phyloP scores from a whole-genome alignment of 495 filamentous ascomycete species.

The Bombardia bombarda region DNA sequence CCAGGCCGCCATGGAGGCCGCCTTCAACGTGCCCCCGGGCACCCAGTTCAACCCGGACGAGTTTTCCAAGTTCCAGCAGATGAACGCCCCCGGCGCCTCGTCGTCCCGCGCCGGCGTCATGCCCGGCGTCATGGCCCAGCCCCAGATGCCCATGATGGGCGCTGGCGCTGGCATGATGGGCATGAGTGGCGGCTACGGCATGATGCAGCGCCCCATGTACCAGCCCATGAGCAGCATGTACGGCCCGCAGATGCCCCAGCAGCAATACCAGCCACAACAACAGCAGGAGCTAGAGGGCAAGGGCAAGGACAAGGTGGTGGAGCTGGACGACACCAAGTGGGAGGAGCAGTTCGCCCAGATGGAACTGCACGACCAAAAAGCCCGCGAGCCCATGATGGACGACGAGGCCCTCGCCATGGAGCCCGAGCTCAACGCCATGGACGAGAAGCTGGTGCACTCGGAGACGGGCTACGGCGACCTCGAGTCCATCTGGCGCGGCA shows the following conservation, averaged over 20 bases:
- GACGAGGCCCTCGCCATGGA: slow-evolving; percentile 77
- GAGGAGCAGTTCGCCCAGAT: slow-evolving; percentile 91
- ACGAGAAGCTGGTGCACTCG: slow-evolving; percentile 46
- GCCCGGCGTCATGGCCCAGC: slow-evolving; percentile 31
- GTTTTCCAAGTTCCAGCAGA: slow-evolving; percentile 76
- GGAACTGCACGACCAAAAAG: slow-evolving; percentile 57
- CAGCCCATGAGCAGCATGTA: slow-evolving; percentile 34
- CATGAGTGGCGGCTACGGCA: slow-evolving; percentile 28
- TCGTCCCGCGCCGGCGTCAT: slow-evolving; percentile 33
- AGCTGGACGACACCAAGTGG: slow-evolving; percentile 91
- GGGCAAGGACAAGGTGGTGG: slow-evolving; percentile 84
- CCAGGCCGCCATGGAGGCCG: slow-evolving; percentile 70
- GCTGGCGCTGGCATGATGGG: slow-evolving; percentile 38
- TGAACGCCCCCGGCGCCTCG: slow-evolving; percentile 37
- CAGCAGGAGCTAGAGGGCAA: slow-evolving; percentile 51
- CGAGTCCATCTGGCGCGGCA: slow-evolving; percentile 80
- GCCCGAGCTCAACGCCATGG: slow-evolving; percentile 79
- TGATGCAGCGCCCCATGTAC: slow-evolving; percentile 44
- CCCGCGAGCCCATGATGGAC: slow-evolving; percentile 29
- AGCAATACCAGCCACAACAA: slow-evolving; percentile 21
- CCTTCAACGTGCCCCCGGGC: slow-evolving; percentile 53
- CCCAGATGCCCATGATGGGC: slow-evolving; percentile 53
- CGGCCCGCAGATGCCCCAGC: slow-evolving; percentile 40
- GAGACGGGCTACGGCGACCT: slow-evolving; percentile 71
- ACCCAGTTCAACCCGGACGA: slow-evolving; percentile 74